phyloP scores from a whole-genome alignment of 306 rosid genomes.

The Potentilla sterilis region DNA sequence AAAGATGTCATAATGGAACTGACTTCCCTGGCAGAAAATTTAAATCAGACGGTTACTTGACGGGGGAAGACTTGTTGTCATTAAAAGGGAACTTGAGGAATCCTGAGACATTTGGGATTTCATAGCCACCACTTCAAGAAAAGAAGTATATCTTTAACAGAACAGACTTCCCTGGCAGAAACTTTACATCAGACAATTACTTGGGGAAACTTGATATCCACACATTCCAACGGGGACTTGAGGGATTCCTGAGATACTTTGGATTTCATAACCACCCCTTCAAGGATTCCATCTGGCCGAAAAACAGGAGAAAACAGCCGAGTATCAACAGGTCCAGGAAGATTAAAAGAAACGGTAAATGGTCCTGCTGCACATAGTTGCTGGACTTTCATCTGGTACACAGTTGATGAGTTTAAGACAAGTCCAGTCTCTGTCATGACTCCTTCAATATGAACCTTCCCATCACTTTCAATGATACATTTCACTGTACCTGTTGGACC shows the following conservation, averaged over 20 bases:
- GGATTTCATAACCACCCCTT: conserved; percentile 43
- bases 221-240: neutral
- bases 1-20: neutral
- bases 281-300: conserved; percentile 51
- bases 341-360: conserved; percentile 43
- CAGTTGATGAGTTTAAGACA: conserved; percentile 29
- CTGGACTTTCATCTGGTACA: conserved; percentile 46
- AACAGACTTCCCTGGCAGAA: neutral
- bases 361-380: conserved; percentile 52
- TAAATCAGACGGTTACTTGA: conserved; percentile 1
- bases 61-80: neutral
- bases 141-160: neutral
- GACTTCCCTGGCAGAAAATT: neutral
- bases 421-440: conserved; percentile 39
- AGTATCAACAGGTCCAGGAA: conserved; percentile 61
- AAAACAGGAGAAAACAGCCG: conserved; percentile 48
- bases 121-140: neutral
- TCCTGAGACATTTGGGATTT: no score
- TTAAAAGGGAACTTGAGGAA: neutral
- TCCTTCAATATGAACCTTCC: conserved; percentile 54
- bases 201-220: neutral
- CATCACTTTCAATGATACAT: conserved; percentile 45
- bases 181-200: neutral
- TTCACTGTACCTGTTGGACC: conserved; percentile 36
- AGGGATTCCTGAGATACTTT: conserved; percentile 8